phyloP scores from a whole-genome alignment of 805 yeast genomes.

The Suhomyces tanzawaensis region DNA sequence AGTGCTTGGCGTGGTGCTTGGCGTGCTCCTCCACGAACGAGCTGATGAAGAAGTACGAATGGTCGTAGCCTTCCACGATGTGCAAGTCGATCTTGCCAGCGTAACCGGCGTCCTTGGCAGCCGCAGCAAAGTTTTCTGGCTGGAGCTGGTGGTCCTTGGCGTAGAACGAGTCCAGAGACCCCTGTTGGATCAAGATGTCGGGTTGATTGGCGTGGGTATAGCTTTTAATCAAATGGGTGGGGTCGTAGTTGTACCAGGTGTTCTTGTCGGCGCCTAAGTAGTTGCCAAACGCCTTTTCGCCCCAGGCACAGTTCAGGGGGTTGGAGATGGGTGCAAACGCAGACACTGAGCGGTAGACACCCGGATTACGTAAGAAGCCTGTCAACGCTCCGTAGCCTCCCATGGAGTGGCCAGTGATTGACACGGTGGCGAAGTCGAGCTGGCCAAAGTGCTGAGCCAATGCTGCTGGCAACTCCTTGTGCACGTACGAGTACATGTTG shows the following conservation, averaged over 20 bases:
- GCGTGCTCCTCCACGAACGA: constrained; percentile 82
- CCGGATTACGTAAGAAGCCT: constrained; percentile 63
- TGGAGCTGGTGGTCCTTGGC: constrained; percentile 58
- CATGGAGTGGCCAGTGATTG: constrained; percentile 97
- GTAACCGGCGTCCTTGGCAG: constrained; percentile 56
- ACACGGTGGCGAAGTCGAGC: constrained; percentile 62
- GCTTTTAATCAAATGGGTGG: constrained; percentile 65
- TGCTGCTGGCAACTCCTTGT: constrained; percentile 61
- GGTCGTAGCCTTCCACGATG: constrained; percentile 82
- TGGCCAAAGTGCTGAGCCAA: constrained; percentile 42
- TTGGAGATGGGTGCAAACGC: constrained; percentile 91
- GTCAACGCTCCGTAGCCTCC: constrained; percentile 94
- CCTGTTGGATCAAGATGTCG: constrained; percentile 76
- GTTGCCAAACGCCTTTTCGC: constrained; percentile 74
- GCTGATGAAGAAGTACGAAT: constrained; percentile 82
- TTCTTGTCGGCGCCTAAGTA: constrained; percentile 66
- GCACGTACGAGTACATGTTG: constrained; percentile 83
- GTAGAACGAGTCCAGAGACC: constrained; percentile 75
- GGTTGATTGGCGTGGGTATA: constrained; percentile 47
- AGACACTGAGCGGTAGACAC: constrained; percentile 70
- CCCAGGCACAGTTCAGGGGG: constrained; percentile 83
- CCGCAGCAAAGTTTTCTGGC: constrained; percentile 68
- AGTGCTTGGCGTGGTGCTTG: constrained; percentile 75
- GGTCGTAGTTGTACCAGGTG: constrained; percentile 78
- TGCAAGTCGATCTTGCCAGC: constrained; percentile 58